These are phyloP conservation scores for Niebla homalea DNA, from an alignment of 495 filamentous ascomycete species.

Conservation along the genomic window DNA sequence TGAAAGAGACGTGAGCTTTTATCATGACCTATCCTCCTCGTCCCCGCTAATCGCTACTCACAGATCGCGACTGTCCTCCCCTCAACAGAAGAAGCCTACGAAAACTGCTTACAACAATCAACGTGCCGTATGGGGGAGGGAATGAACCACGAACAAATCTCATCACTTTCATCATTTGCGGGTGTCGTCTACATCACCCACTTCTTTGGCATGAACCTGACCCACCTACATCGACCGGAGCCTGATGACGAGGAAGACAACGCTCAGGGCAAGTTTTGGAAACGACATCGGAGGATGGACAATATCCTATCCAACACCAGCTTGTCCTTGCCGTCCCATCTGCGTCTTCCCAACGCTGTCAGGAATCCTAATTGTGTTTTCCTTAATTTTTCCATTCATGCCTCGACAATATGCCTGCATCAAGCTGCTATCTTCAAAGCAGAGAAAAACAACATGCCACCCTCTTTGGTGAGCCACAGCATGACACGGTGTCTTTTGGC, in stretches of 20 bases:
- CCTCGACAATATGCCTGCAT: constrained; percentile 91
- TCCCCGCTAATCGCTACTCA: constrained; percentile 6
- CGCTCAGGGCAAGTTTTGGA: constrained; percentile 92
- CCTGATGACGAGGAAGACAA: constrained; percentile 73
- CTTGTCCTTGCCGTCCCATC: constrained; percentile 65
- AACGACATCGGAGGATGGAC: constrained; percentile 77
- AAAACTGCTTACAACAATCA: constrained; percentile 58
- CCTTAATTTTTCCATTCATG: constrained; percentile 92
- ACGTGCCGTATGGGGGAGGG: constrained; percentile 57
- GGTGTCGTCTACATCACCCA: constrained; percentile 74
- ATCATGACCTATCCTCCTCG: neutral
- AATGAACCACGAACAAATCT: constrained; percentile 55
- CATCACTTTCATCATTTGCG: constrained; percentile 62
- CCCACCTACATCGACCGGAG: constrained; percentile 84
- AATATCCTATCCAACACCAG: constrained; percentile 79
- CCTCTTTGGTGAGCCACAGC: constrained; percentile 69
- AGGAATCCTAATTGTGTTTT: constrained; percentile 80
- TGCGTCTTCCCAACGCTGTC: constrained; percentile 69
- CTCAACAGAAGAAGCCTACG: constrained; percentile 72
- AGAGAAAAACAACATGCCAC: constrained; percentile 71
- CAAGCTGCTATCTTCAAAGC: constrained; percentile 97
- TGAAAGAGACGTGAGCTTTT: constrained; percentile 60
- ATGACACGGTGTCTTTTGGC: constrained; percentile 88
- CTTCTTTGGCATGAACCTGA: constrained; percentile 87
- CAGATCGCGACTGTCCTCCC: constrained; percentile 78